Percentiles rank a stretch among this genome's conserved stretches.
phyloP scores from a whole-genome alignment of 805 yeast species.

The Schwanniomyces occidentalis region DNA sequence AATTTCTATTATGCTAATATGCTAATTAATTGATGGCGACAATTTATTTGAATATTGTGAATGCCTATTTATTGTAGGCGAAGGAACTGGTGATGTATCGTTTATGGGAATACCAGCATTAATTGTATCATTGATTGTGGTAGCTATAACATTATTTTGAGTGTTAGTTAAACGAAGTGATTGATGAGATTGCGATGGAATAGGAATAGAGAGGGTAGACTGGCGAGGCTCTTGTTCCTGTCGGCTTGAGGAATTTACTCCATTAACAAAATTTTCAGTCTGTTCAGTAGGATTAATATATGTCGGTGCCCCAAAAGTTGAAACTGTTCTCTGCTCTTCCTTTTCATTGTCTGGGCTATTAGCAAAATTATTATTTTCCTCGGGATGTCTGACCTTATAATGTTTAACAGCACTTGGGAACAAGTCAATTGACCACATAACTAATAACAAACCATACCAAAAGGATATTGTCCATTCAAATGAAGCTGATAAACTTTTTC shows the following conservation, averaged over 20 bases:
- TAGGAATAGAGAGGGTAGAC: too few species aligned
- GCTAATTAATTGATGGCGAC: too few species aligned
- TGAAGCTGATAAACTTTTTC: constrained; percentile 52
- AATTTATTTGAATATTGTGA: too few species aligned
- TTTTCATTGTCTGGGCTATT: constrained; percentile 4
- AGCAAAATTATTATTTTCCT: constrained; percentile 21
- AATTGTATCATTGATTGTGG: background rate
- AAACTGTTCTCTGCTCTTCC: constrained; percentile 15
- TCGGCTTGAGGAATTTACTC: background rate
- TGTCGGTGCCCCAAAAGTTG: constrained; percentile 20
- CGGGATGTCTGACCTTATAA: constrained; percentile 30
- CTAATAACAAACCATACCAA: constrained; percentile 72
- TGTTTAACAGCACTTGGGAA: constrained; percentile 55
- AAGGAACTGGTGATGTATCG: constrained; percentile 1
- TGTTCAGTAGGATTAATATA: constrained; percentile 6
- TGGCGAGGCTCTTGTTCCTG: too few species aligned
- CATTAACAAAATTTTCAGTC: background rate
- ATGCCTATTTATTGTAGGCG: constrained; percentile 1
- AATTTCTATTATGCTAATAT: too few species aligned
- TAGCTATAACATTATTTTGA: background rate
- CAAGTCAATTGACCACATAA: constrained; percentile 68
- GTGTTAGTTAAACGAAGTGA: background rate
- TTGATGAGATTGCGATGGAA: too few species aligned
- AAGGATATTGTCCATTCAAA: constrained; percentile 90
- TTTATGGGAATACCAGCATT: too few species aligned